phyloP scores from a whole-genome alignment of 257 asterid genomes.

The Fraxinus pennsylvanica region DNA sequence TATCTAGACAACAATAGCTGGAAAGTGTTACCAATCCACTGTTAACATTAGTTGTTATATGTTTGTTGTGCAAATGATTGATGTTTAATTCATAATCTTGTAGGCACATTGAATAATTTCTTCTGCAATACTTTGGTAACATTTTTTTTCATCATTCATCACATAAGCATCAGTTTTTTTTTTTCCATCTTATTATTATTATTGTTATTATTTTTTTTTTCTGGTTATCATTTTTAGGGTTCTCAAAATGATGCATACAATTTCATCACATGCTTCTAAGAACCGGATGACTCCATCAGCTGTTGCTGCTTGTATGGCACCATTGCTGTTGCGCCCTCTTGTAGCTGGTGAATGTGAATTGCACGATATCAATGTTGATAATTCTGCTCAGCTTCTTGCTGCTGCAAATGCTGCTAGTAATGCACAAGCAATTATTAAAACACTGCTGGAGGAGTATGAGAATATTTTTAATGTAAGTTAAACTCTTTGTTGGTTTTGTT shows the following conservation, averaged over 20 bases:
- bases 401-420: conserved; percentile 94
- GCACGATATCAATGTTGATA: conserved; percentile 71
- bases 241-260: conserved; percentile 83
- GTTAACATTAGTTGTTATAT: conserved; percentile 1
- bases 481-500: conserved; percentile 17
- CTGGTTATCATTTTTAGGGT: conserved; percentile 47
- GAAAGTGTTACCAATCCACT: background rate
- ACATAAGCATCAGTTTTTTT: conserved; percentile 15
- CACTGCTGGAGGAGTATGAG: conserved; percentile 83
- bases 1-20: background rate
- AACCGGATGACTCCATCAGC: conserved; percentile 89
- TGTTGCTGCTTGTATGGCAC: conserved; percentile 98
- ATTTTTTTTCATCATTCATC: conserved; percentile 20
- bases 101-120: conserved; percentile 2
- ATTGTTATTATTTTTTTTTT: conserved; percentile 14
- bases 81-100: conserved; percentile 3
- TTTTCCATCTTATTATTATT: conserved; percentile 17
- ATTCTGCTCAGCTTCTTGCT: conserved; percentile 88
- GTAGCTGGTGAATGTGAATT: conserved; percentile 89
- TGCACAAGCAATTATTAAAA: conserved; percentile 80
- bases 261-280: conserved; percentile 70
- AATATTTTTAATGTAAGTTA: conserved; percentile 73
- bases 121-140: conserved; percentile 18
- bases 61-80: conserved; percentile 13
- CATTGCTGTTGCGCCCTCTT: conserved; percentile 90